Evolutionary conservation across 2,329 filamentous ascomycete species (phyloP), one percentile per base, ranked within the genome.

Genomic region (Shiraia bambusicola): DNA sequence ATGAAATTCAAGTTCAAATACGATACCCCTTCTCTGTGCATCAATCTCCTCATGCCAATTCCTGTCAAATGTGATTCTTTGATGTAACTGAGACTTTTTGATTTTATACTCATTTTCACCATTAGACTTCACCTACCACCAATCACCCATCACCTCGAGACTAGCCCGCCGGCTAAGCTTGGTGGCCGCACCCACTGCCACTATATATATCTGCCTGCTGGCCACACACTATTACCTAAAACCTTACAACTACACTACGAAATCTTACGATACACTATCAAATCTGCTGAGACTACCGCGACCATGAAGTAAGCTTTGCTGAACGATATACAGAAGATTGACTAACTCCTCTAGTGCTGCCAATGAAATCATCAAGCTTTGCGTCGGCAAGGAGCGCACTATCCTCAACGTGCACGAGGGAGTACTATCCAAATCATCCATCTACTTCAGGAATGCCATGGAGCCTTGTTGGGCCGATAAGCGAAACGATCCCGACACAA

Each of bases 401-500:
- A 32, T 28, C 22, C 11, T 45, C 27, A 17, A 37, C 6, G 16
- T 47, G 11, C 40, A 43, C 29, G 22, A 37, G 11, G 19, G 33
- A 11, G 26, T 47, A 1, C 28, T 52, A 7, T 49, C 33, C 34
- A 34, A 28, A 16, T 35, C 28, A 15, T 52, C 47, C 0, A 26
- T 14, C 2, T 50, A 43, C 32, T 47, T 47, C 35, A 19, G 34
- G 16, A 15, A 16, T 5, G 35, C 40, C 4, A 28, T 42, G 29
- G 45, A 43, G 14, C 35, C 38, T 4, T 33, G 37, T 4, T 50
- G 46, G 43, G 19, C 31, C 2, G 24, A 36, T 1, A 11, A n/a
- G 4, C 17, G 45, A 26, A 11, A 29, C 3, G 25, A 28, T 11
- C 37, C 36, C 7, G 5, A 39, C 14, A 31, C 17, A 5, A 41